These are phyloP conservation scores for Phytophthora tubulina DNA, from an alignment of 352 stramenopile species.

Conservation along the genomic window DNA sequence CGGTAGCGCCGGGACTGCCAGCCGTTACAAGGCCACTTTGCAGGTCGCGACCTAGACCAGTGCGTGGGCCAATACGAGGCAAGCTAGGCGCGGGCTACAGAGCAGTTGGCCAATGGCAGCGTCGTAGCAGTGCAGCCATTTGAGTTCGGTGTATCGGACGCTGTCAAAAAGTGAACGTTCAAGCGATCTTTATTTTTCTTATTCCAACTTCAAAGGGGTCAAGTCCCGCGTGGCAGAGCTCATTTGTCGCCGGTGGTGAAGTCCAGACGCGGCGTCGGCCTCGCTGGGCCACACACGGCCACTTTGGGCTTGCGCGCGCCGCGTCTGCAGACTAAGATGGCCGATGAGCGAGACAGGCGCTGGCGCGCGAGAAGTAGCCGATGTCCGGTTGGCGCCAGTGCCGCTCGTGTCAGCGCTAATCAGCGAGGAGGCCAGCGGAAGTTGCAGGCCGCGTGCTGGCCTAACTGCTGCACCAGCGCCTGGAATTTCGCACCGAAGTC, in stretches of 20 bases:
- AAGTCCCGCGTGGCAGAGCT: slow-evolving; percentile 27
- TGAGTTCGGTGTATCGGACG: slow-evolving; percentile 17
- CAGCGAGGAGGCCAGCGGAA: slow-evolving; percentile 13
- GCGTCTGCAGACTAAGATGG: slow-evolving; percentile 44
- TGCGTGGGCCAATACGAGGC: neutral
- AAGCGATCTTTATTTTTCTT: slow-evolving; percentile 36
- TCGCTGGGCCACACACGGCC: slow-evolving; percentile 12
- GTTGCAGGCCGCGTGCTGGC: slow-evolving; percentile 13
- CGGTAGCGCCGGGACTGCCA: too few relatives aligned
- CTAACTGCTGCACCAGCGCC: neutral
- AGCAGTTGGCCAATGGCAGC: slow-evolving; percentile 3
- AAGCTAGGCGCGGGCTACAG: neutral
- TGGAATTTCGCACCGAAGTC: neutral
- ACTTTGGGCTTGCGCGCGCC: slow-evolving; percentile 9
- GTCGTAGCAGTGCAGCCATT: slow-evolving; percentile 9
- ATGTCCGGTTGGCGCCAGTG: slow-evolving; percentile 37
- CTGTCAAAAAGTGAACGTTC: slow-evolving; percentile 30
- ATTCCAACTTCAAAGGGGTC: slow-evolving; percentile 46
- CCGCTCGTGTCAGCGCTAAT: slow-evolving; percentile 31
- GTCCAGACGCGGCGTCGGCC: slow-evolving; percentile 12
- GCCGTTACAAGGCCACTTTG: too few relatives aligned
- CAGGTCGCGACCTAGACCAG: neutral
- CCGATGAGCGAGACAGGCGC: slow-evolving; percentile 39
- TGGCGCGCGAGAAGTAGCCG: slow-evolving; percentile 31
- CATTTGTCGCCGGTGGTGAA: slow-evolving; percentile 38